A percentile compares a stretch with the other conserved stretches of the same genome.
These are phyloP conservation scores for Rhodotorula sp. DNA, from an alignment of 1,284 basidiomycete genomes.

Conservation along the genomic window DNA sequence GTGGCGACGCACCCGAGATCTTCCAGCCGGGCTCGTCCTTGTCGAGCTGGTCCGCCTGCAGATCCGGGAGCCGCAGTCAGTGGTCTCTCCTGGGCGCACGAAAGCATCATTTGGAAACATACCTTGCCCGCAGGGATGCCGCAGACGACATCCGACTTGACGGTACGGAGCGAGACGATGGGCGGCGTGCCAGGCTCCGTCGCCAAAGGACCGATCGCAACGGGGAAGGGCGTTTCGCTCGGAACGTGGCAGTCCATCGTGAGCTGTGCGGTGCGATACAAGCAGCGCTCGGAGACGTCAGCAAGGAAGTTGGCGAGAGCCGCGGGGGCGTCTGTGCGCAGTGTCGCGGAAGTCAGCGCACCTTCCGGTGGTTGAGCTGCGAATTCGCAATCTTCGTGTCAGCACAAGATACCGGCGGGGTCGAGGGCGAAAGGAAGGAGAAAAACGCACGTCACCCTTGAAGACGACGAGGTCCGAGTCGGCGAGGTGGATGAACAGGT, in stretches of 20 bases:
- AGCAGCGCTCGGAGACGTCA: neutral
- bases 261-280: constrained; percentile 67
- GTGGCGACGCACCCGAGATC: constrained; percentile 61
- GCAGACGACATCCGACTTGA: constrained; percentile 72
- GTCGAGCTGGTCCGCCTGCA: constrained; percentile 71
- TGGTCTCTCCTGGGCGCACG: too few relatives aligned
- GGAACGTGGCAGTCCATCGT: constrained; percentile 88
- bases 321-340: neutral
- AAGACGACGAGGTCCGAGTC: constrained; percentile 76
- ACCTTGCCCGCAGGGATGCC: constrained; percentile 61
- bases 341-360: neutral
- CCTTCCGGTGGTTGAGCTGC: constrained; percentile 10
- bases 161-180: constrained; percentile 68
- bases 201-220: constrained; percentile 92
- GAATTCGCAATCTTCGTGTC: too few relatives aligned
- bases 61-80: too few relatives aligned
- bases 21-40: constrained; percentile 91
- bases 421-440: neutral
- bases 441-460: constrained; percentile 7
- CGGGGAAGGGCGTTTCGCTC: constrained; percentile 81
- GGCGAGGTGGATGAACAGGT: constrained; percentile 89
- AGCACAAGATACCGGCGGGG: too few relatives aligned
- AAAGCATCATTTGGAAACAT: too few relatives aligned
- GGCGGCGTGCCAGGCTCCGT: constrained; percentile 84
- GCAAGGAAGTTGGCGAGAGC: neutral